These are phyloP conservation scores for Sporothrix globosa DNA, from an alignment of 2,329 filamentous ascomycete species.

Conservation along the genomic window DNA sequence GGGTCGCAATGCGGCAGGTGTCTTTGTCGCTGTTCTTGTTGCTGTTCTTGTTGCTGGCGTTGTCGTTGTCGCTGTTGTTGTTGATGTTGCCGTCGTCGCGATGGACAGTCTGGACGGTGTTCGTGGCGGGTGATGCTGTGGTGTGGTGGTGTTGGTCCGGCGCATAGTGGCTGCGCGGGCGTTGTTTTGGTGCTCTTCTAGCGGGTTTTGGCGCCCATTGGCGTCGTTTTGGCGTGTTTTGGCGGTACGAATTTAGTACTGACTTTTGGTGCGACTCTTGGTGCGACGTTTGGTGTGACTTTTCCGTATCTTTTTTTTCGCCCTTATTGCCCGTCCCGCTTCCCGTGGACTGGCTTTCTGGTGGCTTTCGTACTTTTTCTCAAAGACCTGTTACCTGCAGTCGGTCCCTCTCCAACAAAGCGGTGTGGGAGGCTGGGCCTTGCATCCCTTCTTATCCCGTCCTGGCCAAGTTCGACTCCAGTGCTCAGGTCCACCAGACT, in stretches of 20 bases:
- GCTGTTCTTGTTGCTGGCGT: neutral
- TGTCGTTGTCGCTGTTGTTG: neutral
- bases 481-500: neutral
- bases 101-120: neutral
- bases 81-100: neutral
- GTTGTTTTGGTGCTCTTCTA: neutral
- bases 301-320: neutral
- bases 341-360: neutral
- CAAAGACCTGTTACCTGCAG: neutral
- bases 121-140: conserved; percentile 9
- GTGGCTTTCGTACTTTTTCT: conserved; percentile 14
- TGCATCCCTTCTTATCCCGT: conserved; percentile 26
- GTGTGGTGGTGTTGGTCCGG: conserved; percentile 23
- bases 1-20: neutral
- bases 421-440: conserved; percentile 27
- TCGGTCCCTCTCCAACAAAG: conserved; percentile 5
- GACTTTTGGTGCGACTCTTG: neutral
- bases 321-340: neutral
- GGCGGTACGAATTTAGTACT: neutral
- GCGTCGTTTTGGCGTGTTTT: neutral
- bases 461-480: conserved; percentile 2
- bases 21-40: neutral
- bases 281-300: neutral
- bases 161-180: neutral
- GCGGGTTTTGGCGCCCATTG: neutral